phyloP scores from a whole-genome alignment of 208 protist species.

The Spongospora subterranea region DNA sequence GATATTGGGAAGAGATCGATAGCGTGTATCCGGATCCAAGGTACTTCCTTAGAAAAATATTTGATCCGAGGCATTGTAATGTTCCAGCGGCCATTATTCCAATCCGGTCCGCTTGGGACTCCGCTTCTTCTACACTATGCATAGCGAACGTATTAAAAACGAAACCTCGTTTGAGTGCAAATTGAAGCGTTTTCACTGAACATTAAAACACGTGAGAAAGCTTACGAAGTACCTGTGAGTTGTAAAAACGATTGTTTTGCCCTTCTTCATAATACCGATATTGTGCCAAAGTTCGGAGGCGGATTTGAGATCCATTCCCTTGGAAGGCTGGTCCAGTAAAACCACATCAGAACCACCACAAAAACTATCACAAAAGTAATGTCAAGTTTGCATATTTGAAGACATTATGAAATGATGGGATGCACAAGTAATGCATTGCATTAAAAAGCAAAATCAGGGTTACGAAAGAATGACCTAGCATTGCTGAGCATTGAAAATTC shows the following conservation, averaged over 20 bases:
- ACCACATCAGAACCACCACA: slow-evolving; percentile 19
- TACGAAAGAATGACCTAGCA: background rate
- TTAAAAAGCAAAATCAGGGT: slow-evolving; percentile 55
- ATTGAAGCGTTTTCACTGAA: background rate
- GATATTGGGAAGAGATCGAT: too few species aligned
- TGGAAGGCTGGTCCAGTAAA: slow-evolving; percentile 79
- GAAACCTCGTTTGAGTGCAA: background rate
- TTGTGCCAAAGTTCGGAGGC: slow-evolving; percentile 70
- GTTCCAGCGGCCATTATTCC: slow-evolving; percentile 80
- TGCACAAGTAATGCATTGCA: slow-evolving; percentile 48
- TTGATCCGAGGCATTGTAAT: slow-evolving; percentile 83
- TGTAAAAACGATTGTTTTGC: slow-evolving; percentile 1
- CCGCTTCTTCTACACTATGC: slow-evolving; percentile 24
- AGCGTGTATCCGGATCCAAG: slow-evolving; percentile 55
- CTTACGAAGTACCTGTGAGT: slow-evolving; percentile 47
- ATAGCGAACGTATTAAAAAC: background rate
- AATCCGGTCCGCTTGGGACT: slow-evolving; percentile 61
- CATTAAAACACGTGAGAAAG: background rate
- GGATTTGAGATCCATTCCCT: slow-evolving; percentile 68
- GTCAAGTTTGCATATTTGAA: too few species aligned
- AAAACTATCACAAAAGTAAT: too few species aligned
- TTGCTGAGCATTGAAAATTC: background rate
- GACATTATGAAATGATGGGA: too few species aligned
- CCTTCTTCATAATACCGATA: background rate
- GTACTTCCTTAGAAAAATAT: slow-evolving; percentile 23